Base-by-base conservation (phyloP, 2,329 filamentous ascomycete species). In the Epichloe gansuensis region DNA sequence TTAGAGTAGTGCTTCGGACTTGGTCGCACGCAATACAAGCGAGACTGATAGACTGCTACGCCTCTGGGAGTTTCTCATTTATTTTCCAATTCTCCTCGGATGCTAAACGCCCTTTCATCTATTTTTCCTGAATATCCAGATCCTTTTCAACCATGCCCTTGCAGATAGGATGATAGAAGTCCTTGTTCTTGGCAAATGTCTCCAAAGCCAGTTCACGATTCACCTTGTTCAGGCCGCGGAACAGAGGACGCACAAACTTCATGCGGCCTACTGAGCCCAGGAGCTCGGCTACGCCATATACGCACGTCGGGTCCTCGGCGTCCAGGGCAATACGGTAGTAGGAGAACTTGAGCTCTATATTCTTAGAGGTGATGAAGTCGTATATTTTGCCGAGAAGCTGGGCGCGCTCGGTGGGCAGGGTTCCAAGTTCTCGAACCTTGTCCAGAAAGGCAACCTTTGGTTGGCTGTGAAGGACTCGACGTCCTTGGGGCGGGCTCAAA, bases 121-220 rank as follows among this genome's bases (percentile, higher is more conserved):
- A 41, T 41, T 53, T 52, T 31, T 43, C 57, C 53, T 64, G 65
- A 41, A 69, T 56, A 38, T 75, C 77, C 38, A 94, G 69, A 67
- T 94, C 87, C 76, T 95, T 96, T 71, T 89, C 86, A 3, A 94
- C 82, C 82, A 95, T 86, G 7, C 75, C 80, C 56, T 81, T 80
- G 67, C 91, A 96, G 61, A 97, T 96, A 2, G 93, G 93, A 65
- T 97, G 91, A 66, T 97, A 98, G 65, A 97, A 97, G 57, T 90
- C 84, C 69, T 79, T 86, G 67, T 95, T 85, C 77, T 85, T 86
- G 70, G 86, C 80, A 69, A 95, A 96, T 0, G 91, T 95, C 65
- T 82, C 74, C 51, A 91, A 69, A 0, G 93, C 91, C 62, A 95
- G 69, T 28, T 82, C 72, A 46, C 81, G 75, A 69, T 96, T 85